These are phyloP conservation scores for Daucus carota DNA, from an alignment of 129 eudicot genomes.

Conservation along the genomic window DNA sequence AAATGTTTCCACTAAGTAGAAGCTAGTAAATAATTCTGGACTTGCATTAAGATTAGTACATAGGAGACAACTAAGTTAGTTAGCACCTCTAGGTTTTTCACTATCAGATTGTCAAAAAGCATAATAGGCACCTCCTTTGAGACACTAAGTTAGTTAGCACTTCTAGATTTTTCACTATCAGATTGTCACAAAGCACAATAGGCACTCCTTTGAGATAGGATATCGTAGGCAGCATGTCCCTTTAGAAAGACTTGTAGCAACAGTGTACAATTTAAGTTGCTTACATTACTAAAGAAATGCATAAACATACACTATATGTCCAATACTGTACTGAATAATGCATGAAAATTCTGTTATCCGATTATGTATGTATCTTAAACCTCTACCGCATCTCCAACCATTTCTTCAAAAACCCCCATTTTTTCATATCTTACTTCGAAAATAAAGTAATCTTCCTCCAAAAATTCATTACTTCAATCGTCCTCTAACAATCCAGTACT, in stretches of 20 bases:
- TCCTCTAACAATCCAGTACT: no score
- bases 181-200: neutral
- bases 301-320: neutral
- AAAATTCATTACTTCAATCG: no score
- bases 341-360: neutral
- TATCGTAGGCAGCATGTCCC: neutral
- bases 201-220: neutral
- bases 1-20: neutral
- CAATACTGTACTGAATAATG: neutral
- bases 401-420: no score
- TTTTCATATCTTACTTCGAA: no score
- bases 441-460: no score
- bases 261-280: neutral
- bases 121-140: neutral
- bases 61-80: neutral
- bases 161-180: neutral
- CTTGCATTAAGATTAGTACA: neutral
- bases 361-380: neutral
- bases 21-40: neutral
- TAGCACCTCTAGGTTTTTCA: neutral
- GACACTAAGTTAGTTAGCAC: neutral
- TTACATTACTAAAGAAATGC: neutral
- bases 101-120: neutral
- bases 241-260: neutral
- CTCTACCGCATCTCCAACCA: neutral